Conservation (phyloP, 495 filamentous ascomycete species). For the Staphylotrichum longicolle region DNA sequence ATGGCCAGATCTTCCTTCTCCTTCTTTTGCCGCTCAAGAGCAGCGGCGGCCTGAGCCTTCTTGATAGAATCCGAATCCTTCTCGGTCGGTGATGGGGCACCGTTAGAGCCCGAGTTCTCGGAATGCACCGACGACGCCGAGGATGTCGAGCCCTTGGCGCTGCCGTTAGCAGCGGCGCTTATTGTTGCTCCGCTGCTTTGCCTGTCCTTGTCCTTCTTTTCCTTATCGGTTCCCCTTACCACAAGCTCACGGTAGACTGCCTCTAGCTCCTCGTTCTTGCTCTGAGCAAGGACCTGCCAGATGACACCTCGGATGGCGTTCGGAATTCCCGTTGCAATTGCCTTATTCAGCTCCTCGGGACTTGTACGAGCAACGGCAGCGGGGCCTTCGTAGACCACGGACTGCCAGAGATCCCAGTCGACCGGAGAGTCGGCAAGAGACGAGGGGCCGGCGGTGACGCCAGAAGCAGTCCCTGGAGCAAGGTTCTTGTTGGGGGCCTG, state of each 20-base stretch:
- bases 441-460: slow-evolving; percentile 68
- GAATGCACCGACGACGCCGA: slow-evolving; percentile 83
- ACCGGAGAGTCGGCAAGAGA: slow-evolving; percentile 65
- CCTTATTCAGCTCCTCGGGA: slow-evolving; percentile 80
- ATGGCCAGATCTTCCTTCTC: slow-evolving; percentile 70
- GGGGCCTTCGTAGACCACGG: slow-evolving; percentile 89
- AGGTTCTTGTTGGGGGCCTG: slow-evolving; percentile 56
- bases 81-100: slow-evolving; percentile 57
- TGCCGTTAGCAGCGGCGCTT: slow-evolving; percentile 40
- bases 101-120: slow-evolving; percentile 66
- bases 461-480: slow-evolving; percentile 79
- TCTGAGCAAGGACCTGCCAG: slow-evolving; percentile 95
- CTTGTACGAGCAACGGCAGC: slow-evolving; percentile 80
- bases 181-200: slow-evolving; percentile 49
- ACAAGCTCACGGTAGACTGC: slow-evolving; percentile 82
- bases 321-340: slow-evolving; percentile 91
- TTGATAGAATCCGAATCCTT: slow-evolving; percentile 61
- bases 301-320: slow-evolving; percentile 93
- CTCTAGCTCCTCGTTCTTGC: slow-evolving; percentile 87
- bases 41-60: slow-evolving; percentile 63
- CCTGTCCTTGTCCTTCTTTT: slow-evolving; percentile 68
- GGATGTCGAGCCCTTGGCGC: slow-evolving; percentile 63
- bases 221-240: slow-evolving; percentile 74
- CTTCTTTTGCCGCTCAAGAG: slow-evolving; percentile 68
- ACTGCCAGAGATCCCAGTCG: slow-evolving; percentile 98